Percentiles rank a stretch among this genome's conserved stretches.
Conservation (phyloP, 148 eudicot species). For the Vaccinium corymbosum region DNA sequence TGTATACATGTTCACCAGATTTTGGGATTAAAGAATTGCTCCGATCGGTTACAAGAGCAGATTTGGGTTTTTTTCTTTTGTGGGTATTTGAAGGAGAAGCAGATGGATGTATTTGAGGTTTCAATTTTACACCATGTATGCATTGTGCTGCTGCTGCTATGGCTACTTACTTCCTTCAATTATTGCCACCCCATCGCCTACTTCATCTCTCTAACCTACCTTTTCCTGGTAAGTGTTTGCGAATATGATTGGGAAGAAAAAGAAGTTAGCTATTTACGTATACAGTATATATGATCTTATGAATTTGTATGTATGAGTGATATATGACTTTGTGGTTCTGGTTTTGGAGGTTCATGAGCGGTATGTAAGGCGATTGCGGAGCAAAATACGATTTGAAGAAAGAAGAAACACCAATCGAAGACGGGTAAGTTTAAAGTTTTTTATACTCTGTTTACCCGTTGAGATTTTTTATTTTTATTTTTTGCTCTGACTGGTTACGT, state of each 20-base stretch:
- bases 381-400: conserved; percentile 66
- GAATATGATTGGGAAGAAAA: neutral
- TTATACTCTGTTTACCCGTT: too few relatives aligned
- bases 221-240: conserved; percentile 43
- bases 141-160: conserved; percentile 47
- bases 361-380: conserved; percentile 55
- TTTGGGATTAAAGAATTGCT: neutral
- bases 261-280: too few relatives aligned
- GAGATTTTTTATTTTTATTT: too few relatives aligned
- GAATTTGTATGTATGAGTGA: neutral
- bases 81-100: neutral
- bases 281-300: neutral
- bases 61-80: neutral
- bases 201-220: conserved; percentile 47
- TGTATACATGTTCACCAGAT: neutral
- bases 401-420: conserved; percentile 62
- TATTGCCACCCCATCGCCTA: conserved; percentile 45
- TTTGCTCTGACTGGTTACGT: too few relatives aligned
- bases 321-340: conserved; percentile 2
- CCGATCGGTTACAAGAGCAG: neutral
- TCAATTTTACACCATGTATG: conserved; percentile 62
- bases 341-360: conserved; percentile 63
- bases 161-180: conserved; percentile 50
- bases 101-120: conserved; percentile 41
- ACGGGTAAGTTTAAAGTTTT: conserved; percentile 45